Evolutionary conservation across 2,329 filamentous ascomycete genomes (phyloP).

Genomic region (Fusarium sp.): DNA sequence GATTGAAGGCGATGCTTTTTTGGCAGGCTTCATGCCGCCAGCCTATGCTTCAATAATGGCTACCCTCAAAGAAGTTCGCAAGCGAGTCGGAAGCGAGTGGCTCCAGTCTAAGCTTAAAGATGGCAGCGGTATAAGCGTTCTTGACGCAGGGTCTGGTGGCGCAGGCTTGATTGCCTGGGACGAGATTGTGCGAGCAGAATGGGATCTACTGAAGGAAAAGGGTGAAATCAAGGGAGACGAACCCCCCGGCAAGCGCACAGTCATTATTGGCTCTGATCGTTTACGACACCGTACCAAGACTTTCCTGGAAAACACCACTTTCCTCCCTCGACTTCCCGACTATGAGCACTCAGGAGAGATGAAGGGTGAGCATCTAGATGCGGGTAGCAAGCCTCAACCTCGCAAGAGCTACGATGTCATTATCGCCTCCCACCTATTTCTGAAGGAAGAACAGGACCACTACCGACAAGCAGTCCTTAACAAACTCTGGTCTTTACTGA

Average conservation of each 20-base stretch:
- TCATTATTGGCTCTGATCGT: conserved; percentile 78
- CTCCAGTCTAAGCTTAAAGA: conserved; percentile 69
- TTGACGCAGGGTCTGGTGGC: conserved; percentile 80
- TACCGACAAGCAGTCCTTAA: conserved; percentile 81
- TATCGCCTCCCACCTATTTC: conserved; percentile 85
- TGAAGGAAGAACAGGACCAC: conserved; percentile 78
- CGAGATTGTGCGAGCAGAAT: conserved; percentile 82
- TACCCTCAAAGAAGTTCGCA: conserved; percentile 76
- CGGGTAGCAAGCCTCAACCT: conserved; percentile 60
- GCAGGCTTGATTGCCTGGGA: conserved; percentile 80
- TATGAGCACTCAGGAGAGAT: conserved; percentile 74
- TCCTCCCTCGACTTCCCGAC: conserved; percentile 90
- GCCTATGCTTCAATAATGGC: conserved; percentile 75
- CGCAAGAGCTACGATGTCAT: conserved; percentile 90
- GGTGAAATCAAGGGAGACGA: conserved; percentile 52
- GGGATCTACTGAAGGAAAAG: conserved; percentile 71
- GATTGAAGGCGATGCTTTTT: conserved; percentile 78
- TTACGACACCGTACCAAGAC: conserved; percentile 79
- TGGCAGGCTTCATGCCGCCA: conserved; percentile 74
- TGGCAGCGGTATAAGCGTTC: conserved; percentile 66
- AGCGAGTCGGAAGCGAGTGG: conserved; percentile 77
- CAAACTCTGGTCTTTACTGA: conserved; percentile 89
- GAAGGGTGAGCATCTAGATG: conserved; percentile 67
- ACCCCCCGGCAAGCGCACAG: conserved; percentile 78
- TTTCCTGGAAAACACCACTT: conserved; percentile 88